A percentile compares a stretch with the other conserved stretches of the same genome.
These are phyloP conservation scores for Arachnomyces sp. DNA, from an alignment of 2,329 filamentous ascomycete genomes.

Conservation along the genomic window DNA sequence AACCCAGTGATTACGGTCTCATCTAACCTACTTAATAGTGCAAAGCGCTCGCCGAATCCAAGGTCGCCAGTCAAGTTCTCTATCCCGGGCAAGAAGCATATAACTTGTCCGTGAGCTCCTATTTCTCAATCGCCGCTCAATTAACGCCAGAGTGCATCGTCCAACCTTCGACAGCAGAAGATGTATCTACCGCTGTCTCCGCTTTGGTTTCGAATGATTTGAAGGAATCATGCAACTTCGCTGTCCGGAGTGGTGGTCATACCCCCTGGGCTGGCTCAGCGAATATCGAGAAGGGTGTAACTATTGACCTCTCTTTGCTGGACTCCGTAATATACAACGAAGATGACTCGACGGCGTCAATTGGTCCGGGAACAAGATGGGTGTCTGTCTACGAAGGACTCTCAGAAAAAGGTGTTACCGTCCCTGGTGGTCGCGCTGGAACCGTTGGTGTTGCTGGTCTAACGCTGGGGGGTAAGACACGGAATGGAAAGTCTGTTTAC, in stretches of 20 bases:
- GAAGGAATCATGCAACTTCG: constrained; percentile 11
- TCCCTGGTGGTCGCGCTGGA: constrained; percentile 23
- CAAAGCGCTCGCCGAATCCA: too few species aligned
- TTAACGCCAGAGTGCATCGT: constrained; percentile 19
- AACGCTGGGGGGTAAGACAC: constrained; percentile 25
- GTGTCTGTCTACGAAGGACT: constrained; percentile 22
- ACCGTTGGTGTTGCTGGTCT: constrained; percentile 26
- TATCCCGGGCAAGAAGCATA: constrained; percentile 14
- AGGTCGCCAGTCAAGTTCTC: neutral
- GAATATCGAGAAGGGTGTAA: constrained; percentile 34
- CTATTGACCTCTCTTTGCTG: constrained; percentile 30
- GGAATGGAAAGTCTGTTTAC: constrained; percentile 1
- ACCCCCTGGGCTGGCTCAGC: constrained; percentile 28
- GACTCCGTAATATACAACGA: constrained; percentile 19
- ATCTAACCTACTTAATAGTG: too few species aligned
- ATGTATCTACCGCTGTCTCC: constrained; percentile 18
- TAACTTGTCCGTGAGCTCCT: constrained; percentile 14
- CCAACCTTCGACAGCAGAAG: constrained; percentile 16
- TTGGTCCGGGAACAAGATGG: constrained; percentile 28
- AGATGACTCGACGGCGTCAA: constrained; percentile 18
- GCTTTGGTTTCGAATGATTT: constrained; percentile 6
- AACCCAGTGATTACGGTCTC: too few species aligned
- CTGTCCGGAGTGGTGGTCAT: constrained; percentile 39
- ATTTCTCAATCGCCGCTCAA: constrained; percentile 19
- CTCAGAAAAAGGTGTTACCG: constrained; percentile 16